Conservation (phyloP, 805 yeast species). For the Candida suzukii region DNA sequence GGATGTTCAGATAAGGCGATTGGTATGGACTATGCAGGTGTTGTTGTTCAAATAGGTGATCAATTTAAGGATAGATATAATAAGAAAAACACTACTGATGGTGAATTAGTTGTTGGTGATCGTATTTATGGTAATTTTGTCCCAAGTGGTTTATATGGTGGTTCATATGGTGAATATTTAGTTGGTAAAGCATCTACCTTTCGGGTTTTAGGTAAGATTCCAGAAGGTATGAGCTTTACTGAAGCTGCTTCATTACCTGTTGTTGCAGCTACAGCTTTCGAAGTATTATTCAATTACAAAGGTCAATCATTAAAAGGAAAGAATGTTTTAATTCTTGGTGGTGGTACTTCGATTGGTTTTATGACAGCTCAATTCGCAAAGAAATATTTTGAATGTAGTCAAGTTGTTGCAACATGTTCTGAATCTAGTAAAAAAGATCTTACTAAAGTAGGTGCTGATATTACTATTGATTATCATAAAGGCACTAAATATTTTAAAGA, state of each 20-base stretch:
- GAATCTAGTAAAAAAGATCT: conserved; percentile 19
- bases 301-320: conserved; percentile 31
- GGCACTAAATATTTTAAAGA: conserved; percentile 29
- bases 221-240: conserved; percentile 36
- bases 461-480: conserved; percentile 49
- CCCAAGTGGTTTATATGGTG: conserved; percentile 13
- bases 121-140: conserved; percentile 10
- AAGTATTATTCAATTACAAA: conserved; percentile 24
- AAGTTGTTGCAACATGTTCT: conserved; percentile 48
- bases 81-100: not conserved
- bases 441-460: conserved; percentile 44
- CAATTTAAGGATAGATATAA: not conserved
- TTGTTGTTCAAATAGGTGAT: conserved; percentile 13
- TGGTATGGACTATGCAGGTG: conserved; percentile 21
- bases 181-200: conserved; percentile 27
- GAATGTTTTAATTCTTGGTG: conserved; percentile 62
- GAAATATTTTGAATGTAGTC: conserved; percentile 34
- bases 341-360: conserved; percentile 63
- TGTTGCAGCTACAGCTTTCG: conserved; percentile 57
- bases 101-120: conserved; percentile 10
- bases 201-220: conserved; percentile 34
- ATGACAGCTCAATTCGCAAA: conserved; percentile 51
- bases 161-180: conserved; percentile 42
- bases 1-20: conserved; percentile 8
- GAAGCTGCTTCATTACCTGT: conserved; percentile 65